Evolutionary conservation across 169 alveolate species (phyloP).

Genomic region (Condylostoma magnum): DNA sequence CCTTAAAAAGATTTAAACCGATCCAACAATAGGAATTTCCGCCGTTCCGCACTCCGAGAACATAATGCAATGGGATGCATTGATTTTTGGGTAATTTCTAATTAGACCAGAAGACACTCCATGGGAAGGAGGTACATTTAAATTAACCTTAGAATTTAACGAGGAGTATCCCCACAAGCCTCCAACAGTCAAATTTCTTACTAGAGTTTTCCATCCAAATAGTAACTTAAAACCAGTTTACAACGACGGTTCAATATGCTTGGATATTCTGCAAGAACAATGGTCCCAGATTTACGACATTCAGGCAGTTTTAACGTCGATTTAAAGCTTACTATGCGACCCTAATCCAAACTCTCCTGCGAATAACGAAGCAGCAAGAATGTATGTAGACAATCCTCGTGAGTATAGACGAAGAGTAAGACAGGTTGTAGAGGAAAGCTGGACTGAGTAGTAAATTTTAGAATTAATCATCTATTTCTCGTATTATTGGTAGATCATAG

Average conservation of each 20-base stretch:
- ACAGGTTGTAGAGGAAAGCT: slow-evolving; percentile 83
- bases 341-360: slow-evolving; percentile 98
- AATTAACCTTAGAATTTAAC: slow-evolving; percentile 82
- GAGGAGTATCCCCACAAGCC: slow-evolving; percentile 85
- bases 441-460: slow-evolving; percentile 23
- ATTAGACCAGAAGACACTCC: slow-evolving; percentile 97
- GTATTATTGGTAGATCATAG: too few species aligned
- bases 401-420: slow-evolving; percentile 90
- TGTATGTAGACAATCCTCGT: slow-evolving; percentile 88
- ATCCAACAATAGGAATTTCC: slow-evolving; percentile 90
- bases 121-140: slow-evolving; percentile 97
- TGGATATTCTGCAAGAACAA: slow-evolving; percentile 87
- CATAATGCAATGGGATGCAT: slow-evolving; percentile 95
- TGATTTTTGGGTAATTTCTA: too few species aligned
- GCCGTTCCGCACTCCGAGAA: slow-evolving; percentile 96
- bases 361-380: slow-evolving; percentile 95
- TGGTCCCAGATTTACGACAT: slow-evolving; percentile 98
- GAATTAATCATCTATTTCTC: too few species aligned
- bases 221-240: slow-evolving; percentile 50
- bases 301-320: slow-evolving; percentile 94
- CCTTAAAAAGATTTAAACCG: slow-evolving; percentile 90
- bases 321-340: slow-evolving; percentile 95
- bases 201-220: slow-evolving; percentile 84
- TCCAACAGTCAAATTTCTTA: slow-evolving; percentile 68
- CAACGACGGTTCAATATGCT: slow-evolving; percentile 78